phyloP scores from a whole-genome alignment of 1,284 basidiomycete species.

The Earliella scabrosa region DNA sequence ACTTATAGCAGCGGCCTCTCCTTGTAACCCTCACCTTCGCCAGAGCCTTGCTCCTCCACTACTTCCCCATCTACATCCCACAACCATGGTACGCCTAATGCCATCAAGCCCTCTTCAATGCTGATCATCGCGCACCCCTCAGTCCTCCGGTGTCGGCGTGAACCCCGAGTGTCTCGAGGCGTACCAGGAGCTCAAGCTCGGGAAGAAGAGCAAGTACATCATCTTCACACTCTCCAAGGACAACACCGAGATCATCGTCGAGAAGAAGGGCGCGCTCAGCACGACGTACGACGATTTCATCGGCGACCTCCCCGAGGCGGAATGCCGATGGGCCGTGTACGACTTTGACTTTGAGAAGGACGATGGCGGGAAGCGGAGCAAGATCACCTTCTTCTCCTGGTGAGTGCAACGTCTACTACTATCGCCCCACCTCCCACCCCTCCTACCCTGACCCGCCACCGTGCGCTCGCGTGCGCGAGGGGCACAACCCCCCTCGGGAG shows the following conservation, averaged over 20 bases:
- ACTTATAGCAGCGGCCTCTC: conserved; percentile 20
- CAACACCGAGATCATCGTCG: conserved; percentile 78
- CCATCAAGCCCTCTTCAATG: background rate
- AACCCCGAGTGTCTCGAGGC: conserved; percentile 60
- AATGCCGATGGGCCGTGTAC: conserved; percentile 92
- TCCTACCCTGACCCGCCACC: background rate
- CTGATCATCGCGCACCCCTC: conserved; percentile 5
- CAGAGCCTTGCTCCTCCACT: conserved; percentile 17
- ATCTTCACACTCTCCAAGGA: conserved; percentile 75
- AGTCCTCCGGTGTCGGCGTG: conserved; percentile 83
- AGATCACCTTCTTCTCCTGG: conserved; percentile 90
- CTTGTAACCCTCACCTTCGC: conserved; percentile 16
- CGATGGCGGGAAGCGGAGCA: conserved; percentile 87
- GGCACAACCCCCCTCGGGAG: background rate
- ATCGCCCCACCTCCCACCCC: background rate
- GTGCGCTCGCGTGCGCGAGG: background rate
- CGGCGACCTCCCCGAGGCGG: conserved; percentile 70
- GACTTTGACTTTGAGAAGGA: conserved; percentile 89
- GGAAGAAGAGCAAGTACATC: conserved; percentile 88
- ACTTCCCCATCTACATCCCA: conserved; percentile 18
- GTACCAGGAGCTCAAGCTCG: conserved; percentile 83
- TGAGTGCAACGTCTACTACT: too few relatives aligned
- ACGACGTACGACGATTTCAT: conserved; percentile 81
- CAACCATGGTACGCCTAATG: conserved; percentile 30
- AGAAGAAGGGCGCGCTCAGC: conserved; percentile 52